These are phyloP conservation scores for Sporisorium scitamineum DNA, from an alignment of 1,284 basidiomycete genomes.

Conservation along the genomic window DNA sequence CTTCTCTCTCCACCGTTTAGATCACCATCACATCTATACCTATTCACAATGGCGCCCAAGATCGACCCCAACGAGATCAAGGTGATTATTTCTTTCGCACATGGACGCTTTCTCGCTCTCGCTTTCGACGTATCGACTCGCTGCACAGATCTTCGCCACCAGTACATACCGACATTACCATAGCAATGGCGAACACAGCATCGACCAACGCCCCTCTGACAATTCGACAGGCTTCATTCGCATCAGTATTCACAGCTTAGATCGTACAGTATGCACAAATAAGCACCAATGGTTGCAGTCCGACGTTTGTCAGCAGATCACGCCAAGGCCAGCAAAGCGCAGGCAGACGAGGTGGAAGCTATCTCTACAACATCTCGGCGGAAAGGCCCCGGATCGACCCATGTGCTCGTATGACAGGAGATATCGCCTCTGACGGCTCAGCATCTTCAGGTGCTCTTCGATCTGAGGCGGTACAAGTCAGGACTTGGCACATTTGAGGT, in stretches of 20 bases:
- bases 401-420: no score
- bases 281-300: neutral
- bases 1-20: slow-evolving; percentile 37
- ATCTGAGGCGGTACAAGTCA: neutral
- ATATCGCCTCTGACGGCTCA: no score
- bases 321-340: neutral
- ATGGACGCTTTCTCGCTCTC: slow-evolving; percentile 4
- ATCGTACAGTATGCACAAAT: neutral
- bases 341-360: neutral
- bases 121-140: slow-evolving; percentile 13
- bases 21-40: slow-evolving; percentile 46
- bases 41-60: slow-evolving; percentile 67
- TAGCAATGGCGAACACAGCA: neutral
- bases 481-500: neutral
- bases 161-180: neutral
- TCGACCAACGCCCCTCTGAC: neutral
- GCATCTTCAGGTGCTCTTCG: neutral
- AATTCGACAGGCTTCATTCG: neutral
- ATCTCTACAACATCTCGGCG: neutral
- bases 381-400: neutral
- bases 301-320: no score
- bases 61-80: slow-evolving; percentile 91
- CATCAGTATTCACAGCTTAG: neutral
- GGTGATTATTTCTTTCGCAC: slow-evolving; percentile 55
- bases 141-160: slow-evolving; percentile 25